Evolutionary conservation across 371 early-diverging fungal species (phyloP), one percentile per base, ranked within the genome.

Genomic region (Mucor racemosus): DNA sequence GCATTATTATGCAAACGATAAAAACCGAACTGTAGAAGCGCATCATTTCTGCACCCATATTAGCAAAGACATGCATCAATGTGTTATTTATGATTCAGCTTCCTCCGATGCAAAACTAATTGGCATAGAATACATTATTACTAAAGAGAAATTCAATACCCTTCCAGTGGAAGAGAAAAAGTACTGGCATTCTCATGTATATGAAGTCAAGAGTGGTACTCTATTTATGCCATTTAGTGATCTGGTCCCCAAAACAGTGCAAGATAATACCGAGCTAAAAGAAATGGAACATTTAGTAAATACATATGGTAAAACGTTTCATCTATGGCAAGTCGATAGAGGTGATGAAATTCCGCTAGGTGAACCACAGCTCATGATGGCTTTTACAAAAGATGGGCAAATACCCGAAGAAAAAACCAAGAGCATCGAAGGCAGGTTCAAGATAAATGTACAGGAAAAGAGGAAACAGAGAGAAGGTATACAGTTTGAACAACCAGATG

Each of bases 81-180:
- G 86, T 46, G 31, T 86, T 34, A 76, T 86, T 13, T 84, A 86
- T 57, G 84, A 84, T 60, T 66, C 71, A 17, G 62, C 74, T 62
- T 38, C 58, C 8, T 33, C 70, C 38, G 60, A 74, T 53, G 86
- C 83, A 14, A 69, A 77, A 10, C 48, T 86, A 44, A 79, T 84
- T 33, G 86, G 76, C n/a, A 75, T 86, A 26, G 86, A 86, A 66
- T 86, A 83, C 58, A 78, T 84, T 34, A 86, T 86, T 19, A 81
- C 84, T 7, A 78, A 81, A 50, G 73, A 69, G 33, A 64, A 83
- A 4, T 86, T 83, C 69, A 64, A 54, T 3, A 65, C 62, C 2
- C 65, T 80, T 13, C 76, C 81, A 19, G 71, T 75, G 11, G 64
- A 76, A 9, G 81, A 83, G 60, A 80, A 80, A 40, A 78, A 71